phyloP scores from a whole-genome alignment of 2,329 filamentous ascomycete species.

The Trichoderma brevicompactum region DNA sequence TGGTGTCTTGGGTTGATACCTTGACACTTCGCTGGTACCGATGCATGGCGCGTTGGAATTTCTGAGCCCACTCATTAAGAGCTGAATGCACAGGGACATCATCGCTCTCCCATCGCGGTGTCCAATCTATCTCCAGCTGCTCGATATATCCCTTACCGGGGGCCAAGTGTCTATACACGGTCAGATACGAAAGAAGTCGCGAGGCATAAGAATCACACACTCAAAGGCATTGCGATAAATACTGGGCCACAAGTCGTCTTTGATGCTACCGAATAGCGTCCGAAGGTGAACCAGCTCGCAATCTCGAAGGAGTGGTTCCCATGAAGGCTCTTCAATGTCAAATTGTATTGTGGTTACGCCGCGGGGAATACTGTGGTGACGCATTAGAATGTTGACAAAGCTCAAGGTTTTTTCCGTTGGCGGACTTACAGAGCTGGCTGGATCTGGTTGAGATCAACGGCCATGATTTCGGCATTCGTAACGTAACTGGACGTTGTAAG shows the following conservation, averaged over 20 bases:
- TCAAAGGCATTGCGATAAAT: conserved; percentile 72
- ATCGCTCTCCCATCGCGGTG: conserved; percentile 71
- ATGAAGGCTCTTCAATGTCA: conserved; percentile 75
- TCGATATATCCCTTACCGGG: conserved; percentile 79
- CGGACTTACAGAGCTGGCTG: conserved; percentile 46
- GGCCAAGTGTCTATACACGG: conserved; percentile 66
- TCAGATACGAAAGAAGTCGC: background rate
- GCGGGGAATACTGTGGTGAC: conserved; percentile 64
- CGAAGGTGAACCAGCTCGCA: conserved; percentile 86
- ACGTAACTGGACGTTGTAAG: conserved; percentile 33
- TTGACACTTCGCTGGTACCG: conserved; percentile 68
- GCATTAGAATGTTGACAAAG: conserved; percentile 30
- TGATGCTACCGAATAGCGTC: conserved; percentile 77
- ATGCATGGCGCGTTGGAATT: conserved; percentile 70
- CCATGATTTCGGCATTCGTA: conserved; percentile 41
- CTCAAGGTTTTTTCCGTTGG: no score
- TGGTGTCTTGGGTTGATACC: conserved; percentile 55
- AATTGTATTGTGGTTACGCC: conserved; percentile 61
- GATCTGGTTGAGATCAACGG: conserved; percentile 47
- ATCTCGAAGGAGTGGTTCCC: conserved; percentile 54
- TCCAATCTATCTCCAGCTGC: conserved; percentile 87
- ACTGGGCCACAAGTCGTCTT: conserved; percentile 66
- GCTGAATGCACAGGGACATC: conserved; percentile 61
- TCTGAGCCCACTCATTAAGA: conserved; percentile 70
- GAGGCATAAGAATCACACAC: conserved; percentile 48